Conservation (phyloP, 2,329 filamentous ascomycete species). For the Beauveria asiatica region DNA sequence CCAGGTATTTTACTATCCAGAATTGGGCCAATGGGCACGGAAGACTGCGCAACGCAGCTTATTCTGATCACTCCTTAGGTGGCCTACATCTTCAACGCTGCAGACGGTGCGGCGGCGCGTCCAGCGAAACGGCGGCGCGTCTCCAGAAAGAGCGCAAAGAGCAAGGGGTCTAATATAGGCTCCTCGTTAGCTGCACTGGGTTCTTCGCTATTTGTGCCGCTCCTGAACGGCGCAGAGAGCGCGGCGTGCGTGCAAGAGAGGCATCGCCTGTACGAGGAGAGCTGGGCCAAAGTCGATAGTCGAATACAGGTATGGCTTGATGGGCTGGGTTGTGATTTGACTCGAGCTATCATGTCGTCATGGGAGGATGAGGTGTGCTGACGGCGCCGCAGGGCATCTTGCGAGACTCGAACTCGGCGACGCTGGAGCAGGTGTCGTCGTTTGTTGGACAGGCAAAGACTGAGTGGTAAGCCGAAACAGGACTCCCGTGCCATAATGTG, state of each 20-base stretch:
- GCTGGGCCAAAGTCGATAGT: constrained; percentile 57
- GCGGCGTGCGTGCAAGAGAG: constrained; percentile 42
- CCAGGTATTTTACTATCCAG: constrained; percentile 24
- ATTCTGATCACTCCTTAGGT: constrained; percentile 33
- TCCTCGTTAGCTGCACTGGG: constrained; percentile 4
- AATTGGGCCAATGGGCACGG: no score
- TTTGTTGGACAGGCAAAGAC: constrained; percentile 41
- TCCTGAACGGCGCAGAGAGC: constrained; percentile 48
- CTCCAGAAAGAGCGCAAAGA: constrained; percentile 33
- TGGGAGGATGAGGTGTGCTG: background rate
- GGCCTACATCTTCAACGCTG: constrained; percentile 54
- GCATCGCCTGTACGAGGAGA: constrained; percentile 48
- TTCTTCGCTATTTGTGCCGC: constrained; percentile 35
- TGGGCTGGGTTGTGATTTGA: background rate
- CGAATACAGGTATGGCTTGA: constrained; percentile 43
- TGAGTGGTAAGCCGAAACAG: constrained; percentile 21
- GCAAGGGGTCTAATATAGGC: constrained; percentile 12
- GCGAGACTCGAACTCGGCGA: constrained; percentile 51
- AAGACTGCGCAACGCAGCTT: background rate
- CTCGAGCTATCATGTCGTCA: no score
- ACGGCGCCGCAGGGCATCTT: constrained; percentile 39
- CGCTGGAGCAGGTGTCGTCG: constrained; percentile 46
- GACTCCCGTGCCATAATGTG: background rate
- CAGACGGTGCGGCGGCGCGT: constrained; percentile 29
- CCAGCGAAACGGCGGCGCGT: constrained; percentile 52